Base-by-base conservation (phyloP, 306 rosid genomes). In the Ziziphus jujuba region DNA sequence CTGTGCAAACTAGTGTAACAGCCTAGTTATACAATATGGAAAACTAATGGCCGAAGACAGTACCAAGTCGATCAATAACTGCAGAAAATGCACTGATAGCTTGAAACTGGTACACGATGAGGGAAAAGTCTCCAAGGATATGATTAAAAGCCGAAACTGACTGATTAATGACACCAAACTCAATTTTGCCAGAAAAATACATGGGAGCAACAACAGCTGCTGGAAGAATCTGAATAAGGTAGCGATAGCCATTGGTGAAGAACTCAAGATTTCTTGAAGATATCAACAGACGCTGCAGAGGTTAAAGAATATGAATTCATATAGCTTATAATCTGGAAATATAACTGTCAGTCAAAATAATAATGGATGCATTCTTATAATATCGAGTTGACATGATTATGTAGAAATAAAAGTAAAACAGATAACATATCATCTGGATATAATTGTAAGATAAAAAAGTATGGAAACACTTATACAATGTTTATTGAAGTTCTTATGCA, bases 121-220 rank as follows among this genome's bases (percentile, higher is more conserved):
- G 91, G 79, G 97, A 90, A 56, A 93, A 88, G 72, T 93, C 99
- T 49, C 95, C 87, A 63, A 93, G 95, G 72, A 93, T 88, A 70
- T 93, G 99, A 80, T 82, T 93, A 70, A 93, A 93, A 77, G 99
- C 97, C 70, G 97, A 93, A 63, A 88, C 95, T 20, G 99, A 93
- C 73, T 93, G 99, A 76, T 90, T 90, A 70, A 93, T 90, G 63
- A 93, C 96, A 70, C 99, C 99, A 79, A 93, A 88, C 84, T 93
- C 99, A 63, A 93, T 93, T 82, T 93, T 88, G 22, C 99, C 99
- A 0, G 99, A 74, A 75, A 93, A 93, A 79, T 69, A 93, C 99
- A 93, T 87, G 23, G 99, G 99, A 38, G 99, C 99, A 80, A 93
- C 96, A 68, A 93, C 96, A 63, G 99, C 99, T 36, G 85, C 97